These are phyloP conservation scores for Leccinum fuscescens DNA, from an alignment of 1,284 basidiomycete species.

Conservation along the genomic window DNA sequence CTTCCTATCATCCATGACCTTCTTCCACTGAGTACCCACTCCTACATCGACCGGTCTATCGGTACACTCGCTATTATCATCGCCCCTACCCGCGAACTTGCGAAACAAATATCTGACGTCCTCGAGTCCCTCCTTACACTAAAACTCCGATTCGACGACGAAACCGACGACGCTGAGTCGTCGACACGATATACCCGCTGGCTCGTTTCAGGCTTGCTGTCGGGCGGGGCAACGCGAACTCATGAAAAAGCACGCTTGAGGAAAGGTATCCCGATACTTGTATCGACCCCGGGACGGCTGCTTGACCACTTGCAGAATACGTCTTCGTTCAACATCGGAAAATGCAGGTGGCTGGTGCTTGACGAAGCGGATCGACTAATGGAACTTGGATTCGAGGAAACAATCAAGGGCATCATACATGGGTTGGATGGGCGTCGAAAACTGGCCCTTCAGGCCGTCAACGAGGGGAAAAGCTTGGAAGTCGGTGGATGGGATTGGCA, in stretches of 20 bases:
- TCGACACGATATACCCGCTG: conserved; percentile 75
- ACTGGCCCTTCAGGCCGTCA: conserved; percentile 69
- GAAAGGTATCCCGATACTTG: conserved; percentile 79
- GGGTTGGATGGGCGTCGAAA: conserved; percentile 79
- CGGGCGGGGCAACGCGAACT: conserved; percentile 76
- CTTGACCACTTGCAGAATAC: conserved; percentile 96
- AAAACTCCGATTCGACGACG: conserved; percentile 64
- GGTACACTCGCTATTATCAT: conserved; percentile 95
- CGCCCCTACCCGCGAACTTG: conserved; percentile 92
- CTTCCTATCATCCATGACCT: conserved; percentile 95
- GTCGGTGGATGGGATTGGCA: conserved; percentile 88
- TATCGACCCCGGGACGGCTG: conserved; percentile 95
- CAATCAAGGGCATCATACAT: conserved; percentile 85
- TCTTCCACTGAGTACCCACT: conserved; percentile 81
- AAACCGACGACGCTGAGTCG: conserved; percentile 48
- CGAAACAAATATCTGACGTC: conserved; percentile 93
- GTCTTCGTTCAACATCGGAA: conserved; percentile 85
- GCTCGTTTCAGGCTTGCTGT: conserved; percentile 91
- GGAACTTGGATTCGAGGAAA: conserved; percentile 95
- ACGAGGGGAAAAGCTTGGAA: conserved; percentile 68
- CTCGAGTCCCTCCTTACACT: conserved; percentile 85
- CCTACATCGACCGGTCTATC: conserved; percentile 85
- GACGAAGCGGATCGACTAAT: conserved; percentile 98
- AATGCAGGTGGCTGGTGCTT: conserved; percentile 93
- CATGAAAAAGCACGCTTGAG: conserved; percentile 64